These are phyloP conservation scores for Aspergillus bertholletiae DNA, from an alignment of 495 filamentous ascomycete genomes.

Conservation along the genomic window DNA sequence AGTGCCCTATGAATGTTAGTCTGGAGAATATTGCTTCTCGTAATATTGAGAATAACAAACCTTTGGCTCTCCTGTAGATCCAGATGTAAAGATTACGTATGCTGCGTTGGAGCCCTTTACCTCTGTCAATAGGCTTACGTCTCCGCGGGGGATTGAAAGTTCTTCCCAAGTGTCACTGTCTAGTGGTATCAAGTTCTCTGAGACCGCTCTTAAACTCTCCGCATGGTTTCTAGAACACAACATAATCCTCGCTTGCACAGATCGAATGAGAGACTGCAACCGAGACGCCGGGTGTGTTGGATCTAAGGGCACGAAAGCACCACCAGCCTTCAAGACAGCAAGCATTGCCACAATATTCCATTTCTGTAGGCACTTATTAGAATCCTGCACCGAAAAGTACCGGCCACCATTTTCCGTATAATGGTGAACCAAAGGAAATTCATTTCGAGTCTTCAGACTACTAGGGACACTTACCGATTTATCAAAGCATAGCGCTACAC, in stretches of 20 bases:
- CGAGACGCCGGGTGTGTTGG: slow-evolving; percentile 52
- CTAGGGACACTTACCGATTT: slow-evolving; percentile 44
- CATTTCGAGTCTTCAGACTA: background rate
- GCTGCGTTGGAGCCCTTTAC: slow-evolving; percentile 34
- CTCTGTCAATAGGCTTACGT: slow-evolving; percentile 23
- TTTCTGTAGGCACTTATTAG: slow-evolving; percentile 26
- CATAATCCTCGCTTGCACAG: slow-evolving; percentile 41
- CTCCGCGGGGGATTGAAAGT: slow-evolving; percentile 17
- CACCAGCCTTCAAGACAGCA: slow-evolving; percentile 57
- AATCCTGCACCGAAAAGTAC: too few relatives aligned
- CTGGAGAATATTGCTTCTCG: background rate
- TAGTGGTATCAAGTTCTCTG: slow-evolving; percentile 33
- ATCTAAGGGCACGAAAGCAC: slow-evolving; percentile 56
- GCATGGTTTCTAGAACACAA: slow-evolving; percentile 48
- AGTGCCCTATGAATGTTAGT: slow-evolving; percentile 31
- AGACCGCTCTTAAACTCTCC: slow-evolving; percentile 23
- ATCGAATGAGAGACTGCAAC: slow-evolving; percentile 38
- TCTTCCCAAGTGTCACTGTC: slow-evolving; percentile 28
- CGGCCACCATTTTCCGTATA: too few relatives aligned
- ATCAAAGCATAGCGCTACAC: slow-evolving; percentile 55
- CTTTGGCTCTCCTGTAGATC: slow-evolving; percentile 51
- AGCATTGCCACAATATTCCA: slow-evolving; percentile 56
- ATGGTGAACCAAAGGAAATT: background rate
- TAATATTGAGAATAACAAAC: slow-evolving; percentile 26
- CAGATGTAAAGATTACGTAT: slow-evolving; percentile 48